These are phyloP conservation scores for Aaosphaeria pasadenensis DNA, from an alignment of 2,329 filamentous ascomycete species.

Conservation along the genomic window DNA sequence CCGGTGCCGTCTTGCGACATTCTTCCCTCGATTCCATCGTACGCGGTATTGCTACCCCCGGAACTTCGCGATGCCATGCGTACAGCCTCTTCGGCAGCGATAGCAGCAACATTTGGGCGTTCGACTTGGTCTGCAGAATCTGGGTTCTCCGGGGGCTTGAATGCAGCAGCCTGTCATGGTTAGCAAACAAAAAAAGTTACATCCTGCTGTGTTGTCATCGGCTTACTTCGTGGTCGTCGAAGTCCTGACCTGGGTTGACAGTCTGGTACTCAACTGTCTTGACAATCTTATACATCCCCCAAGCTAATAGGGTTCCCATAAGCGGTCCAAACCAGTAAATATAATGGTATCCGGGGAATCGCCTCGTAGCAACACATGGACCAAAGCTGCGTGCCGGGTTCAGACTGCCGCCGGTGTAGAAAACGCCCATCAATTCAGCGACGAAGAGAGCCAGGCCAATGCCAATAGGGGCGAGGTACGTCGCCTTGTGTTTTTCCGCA, in stretches of 20 bases:
- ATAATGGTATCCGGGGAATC: conserved; percentile 41
- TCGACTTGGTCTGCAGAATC: conserved; percentile 21
- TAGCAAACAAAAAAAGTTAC: background rate
- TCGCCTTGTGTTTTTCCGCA: conserved; percentile 70
- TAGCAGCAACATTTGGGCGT: conserved; percentile 29
- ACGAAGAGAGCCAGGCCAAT: conserved; percentile 72
- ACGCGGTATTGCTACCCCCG: background rate
- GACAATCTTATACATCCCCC: conserved; percentile 39
- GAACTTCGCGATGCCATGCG: conserved; percentile 9
- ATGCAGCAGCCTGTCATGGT: conserved; percentile 17
- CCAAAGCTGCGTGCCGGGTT: conserved; percentile 43
- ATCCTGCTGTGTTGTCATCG: too few species aligned
- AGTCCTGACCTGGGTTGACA: conserved; percentile 41
- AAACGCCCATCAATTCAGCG: conserved; percentile 48
- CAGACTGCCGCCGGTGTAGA: conserved; percentile 43
- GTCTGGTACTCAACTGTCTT: conserved; percentile 42
- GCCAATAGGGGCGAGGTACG: conserved; percentile 67
- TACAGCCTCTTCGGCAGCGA: conserved; percentile 20
- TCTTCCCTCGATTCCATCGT: conserved; percentile 11
- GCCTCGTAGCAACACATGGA: conserved; percentile 36
- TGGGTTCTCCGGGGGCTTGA: conserved; percentile 26
- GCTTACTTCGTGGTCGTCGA: conserved; percentile 33
- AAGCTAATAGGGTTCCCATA: conserved; percentile 36
- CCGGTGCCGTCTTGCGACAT: conserved; percentile 3
- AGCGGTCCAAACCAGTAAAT: conserved; percentile 42